phyloP scores from a whole-genome alignment of 2,329 filamentous ascomycete genomes.

The Verruconis gallopava region DNA sequence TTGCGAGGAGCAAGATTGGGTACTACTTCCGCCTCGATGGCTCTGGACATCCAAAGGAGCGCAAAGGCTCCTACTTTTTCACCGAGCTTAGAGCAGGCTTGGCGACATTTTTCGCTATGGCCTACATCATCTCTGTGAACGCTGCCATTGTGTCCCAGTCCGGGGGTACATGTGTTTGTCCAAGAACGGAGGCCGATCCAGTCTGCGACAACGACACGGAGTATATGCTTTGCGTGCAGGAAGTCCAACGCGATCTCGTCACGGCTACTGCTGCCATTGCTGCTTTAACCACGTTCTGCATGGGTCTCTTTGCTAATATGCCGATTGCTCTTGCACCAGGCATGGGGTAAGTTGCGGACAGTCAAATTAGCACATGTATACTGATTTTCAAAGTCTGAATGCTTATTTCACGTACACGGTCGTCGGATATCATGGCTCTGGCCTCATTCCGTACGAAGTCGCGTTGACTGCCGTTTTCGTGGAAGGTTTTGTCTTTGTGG shows the following conservation, averaged over 20 bases:
- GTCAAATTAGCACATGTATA: constrained; percentile 23
- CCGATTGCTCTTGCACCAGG: constrained; percentile 38
- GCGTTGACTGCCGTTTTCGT: constrained; percentile 80
- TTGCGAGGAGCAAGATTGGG: constrained; percentile 24
- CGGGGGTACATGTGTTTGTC: constrained; percentile 66
- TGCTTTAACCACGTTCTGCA: constrained; percentile 65
- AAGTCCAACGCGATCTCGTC: constrained; percentile 63
- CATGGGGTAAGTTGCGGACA: not conserved
- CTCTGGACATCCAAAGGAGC: constrained; percentile 61
- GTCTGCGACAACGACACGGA: constrained; percentile 42
- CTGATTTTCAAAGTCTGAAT: constrained; percentile 61
- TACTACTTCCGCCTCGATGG: constrained; percentile 61
- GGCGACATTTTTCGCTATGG: constrained; percentile 54
- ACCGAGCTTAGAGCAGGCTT: constrained; percentile 76
- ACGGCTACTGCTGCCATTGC: constrained; percentile 77
- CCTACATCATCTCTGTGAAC: constrained; percentile 63
- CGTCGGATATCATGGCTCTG: constrained; percentile 63
- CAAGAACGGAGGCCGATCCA: constrained; percentile 33
- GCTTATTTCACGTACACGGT: constrained; percentile 78
- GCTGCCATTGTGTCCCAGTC: constrained; percentile 57
- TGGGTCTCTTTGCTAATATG: constrained; percentile 73
- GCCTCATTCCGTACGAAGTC: constrained; percentile 58
- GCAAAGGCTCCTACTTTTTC: constrained; percentile 64
- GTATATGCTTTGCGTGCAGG: constrained; percentile 49
- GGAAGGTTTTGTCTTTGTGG: constrained; percentile 77